Base-by-base conservation (phyloP, 495 filamentous ascomycete genomes). In the Ramalina intermedia region DNA sequence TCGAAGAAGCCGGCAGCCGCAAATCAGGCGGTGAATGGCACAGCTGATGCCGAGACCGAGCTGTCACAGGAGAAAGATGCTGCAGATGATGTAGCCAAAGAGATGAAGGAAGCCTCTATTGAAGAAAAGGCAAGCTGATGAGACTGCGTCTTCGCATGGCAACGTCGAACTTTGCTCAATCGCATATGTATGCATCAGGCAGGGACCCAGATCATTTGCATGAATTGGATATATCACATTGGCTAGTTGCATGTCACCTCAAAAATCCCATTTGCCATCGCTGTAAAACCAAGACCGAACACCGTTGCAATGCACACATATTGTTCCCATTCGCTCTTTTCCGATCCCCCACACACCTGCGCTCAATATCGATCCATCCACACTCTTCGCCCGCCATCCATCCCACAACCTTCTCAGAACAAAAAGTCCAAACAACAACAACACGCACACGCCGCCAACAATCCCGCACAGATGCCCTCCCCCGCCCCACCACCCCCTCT, bases 31-130 rank as follows among this genome's bases (percentile, higher is more conserved):
- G 69, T 74, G 43, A 78, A 81, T 48, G 72, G 70, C 51, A 65
- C 60, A 40, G 65, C 69, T 21, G 68, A 69, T 17, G 74, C 75
- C 11, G 66, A 68, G 6, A 67, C 76, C 8, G 75, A 79, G 62
- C 63, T 71, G 24, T 59, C 63, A 38, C 72, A 80, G 59, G 78
- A 81, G 60, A 66, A 77, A 48, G 76, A 80, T 48, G 75, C 71
- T 11, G 73, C 54, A 9, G 66, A 66, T 7, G 78, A 81, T 57
- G 77, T 66, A 12, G 59, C 71, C 0, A 71, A 76, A 26, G 79
- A 81, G 51, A 60, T 81, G 47, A 61, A 79, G 64, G 70, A 78
- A 58, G 71, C 73, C 23, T 68, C 68, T 46, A 58, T 82, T 26
- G 78, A 80, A 62, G 76, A 81, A 3, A 54, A 47, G 41, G 23